Evolutionary conservation across 2,329 filamentous ascomycete species (phyloP).

Genomic region (Aspergillus pseudonomiae): DNA sequence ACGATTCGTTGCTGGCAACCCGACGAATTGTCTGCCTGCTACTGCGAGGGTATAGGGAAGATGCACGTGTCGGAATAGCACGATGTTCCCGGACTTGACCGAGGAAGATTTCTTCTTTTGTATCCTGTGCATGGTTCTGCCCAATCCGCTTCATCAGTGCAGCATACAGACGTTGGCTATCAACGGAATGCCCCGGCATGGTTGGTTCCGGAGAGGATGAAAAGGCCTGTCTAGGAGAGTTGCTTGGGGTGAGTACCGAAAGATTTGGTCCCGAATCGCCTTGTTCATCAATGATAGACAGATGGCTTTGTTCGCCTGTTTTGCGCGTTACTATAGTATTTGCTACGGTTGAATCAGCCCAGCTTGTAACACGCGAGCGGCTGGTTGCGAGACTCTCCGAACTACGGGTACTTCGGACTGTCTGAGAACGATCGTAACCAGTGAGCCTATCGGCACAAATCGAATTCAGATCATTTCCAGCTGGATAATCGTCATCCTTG

Average conservation of each 20-base stretch:
- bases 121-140: conserved; percentile 20
- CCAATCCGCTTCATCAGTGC: conserved; percentile 47
- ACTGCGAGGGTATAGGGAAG: conserved; percentile 28
- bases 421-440: conserved; percentile 18
- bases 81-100: conserved; percentile 36
- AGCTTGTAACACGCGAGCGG: conserved; percentile 52
- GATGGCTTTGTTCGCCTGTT: conserved; percentile 36
- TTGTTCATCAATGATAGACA: conserved; percentile 50
- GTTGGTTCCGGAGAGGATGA: conserved; percentile 16
- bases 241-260: background rate
- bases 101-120: conserved; percentile 29
- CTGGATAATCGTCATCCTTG: conserved; percentile 11
- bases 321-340: conserved; percentile 43
- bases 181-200: conserved; percentile 29
- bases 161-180: conserved; percentile 47
- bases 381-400: conserved; percentile 39
- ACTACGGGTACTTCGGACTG: conserved; percentile 31
- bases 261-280: conserved; percentile 25
- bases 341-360: conserved; percentile 50
- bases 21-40: conserved; percentile 34
- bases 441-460: background rate
- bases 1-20: conserved; percentile 35
- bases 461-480: background rate
- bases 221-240: conserved; percentile 16
- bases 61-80: conserved; percentile 32